Conservation (phyloP, 768 basidiomycete genomes). For the Pleurotus sapidus region DNA sequence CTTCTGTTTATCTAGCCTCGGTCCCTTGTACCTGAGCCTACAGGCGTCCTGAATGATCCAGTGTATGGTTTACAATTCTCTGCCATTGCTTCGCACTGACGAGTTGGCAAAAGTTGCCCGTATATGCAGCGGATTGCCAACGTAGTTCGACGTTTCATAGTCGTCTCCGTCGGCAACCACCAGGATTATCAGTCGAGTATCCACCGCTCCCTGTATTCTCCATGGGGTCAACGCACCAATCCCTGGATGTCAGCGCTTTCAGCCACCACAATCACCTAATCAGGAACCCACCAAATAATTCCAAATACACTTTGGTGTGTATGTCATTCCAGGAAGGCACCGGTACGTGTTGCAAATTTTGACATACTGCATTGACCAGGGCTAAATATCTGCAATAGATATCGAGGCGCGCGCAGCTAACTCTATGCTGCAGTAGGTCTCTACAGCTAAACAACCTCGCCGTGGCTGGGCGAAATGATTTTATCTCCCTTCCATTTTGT, state of each 20-base stretch:
- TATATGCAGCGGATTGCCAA: too few relatives aligned
- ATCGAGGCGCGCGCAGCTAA: too few relatives aligned
- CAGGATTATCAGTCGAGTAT: neutral
- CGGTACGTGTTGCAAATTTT: neutral
- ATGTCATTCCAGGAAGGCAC: neutral
- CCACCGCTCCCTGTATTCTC: neutral
- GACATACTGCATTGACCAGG: slow-evolving; percentile 1
- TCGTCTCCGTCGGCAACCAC: neutral
- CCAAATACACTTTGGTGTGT: neutral
- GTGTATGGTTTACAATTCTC: neutral
- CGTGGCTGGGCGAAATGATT: too few relatives aligned
- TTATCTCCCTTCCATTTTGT: neutral
- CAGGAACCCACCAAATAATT: neutral
- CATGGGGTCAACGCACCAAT: neutral
- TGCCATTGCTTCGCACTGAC: neutral
- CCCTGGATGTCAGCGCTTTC: neutral
- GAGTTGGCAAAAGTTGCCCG: too few relatives aligned
- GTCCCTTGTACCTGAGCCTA: neutral
- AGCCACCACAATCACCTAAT: neutral
- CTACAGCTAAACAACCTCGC: too few relatives aligned
- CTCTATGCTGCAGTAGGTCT: too few relatives aligned
- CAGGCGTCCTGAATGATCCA: neutral
- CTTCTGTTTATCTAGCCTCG: neutral
- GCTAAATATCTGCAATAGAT: neutral
- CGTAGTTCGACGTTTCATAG: neutral